Base-by-base conservation (phyloP, 2,329 filamentous ascomycete species). In the Paecilomyces sp. region DNA sequence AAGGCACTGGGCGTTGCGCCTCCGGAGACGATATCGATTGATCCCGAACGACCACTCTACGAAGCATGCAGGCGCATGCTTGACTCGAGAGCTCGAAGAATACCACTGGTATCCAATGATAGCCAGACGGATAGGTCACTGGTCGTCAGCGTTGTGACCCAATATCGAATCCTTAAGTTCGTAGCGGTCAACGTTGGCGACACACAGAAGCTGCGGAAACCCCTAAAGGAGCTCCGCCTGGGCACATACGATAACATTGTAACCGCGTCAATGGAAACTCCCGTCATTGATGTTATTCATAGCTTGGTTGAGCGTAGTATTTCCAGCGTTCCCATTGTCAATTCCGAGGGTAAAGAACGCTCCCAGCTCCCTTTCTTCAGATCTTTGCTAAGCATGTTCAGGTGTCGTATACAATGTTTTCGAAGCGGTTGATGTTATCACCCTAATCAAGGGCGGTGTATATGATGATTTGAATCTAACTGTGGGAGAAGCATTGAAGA, bases 101-200 rank as follows among this genome's bases (percentile, higher is more conserved):
- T 99, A 64, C 94, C 94, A 0, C 83, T 99, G 6, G 89, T 99
- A 61, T 94, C 97, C 67, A 84, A 90, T 64, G 94, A 99, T 71
- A 92, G 95, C 71, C 94, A 99, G 76, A 99, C 94, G 1, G 87
- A 90, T 59, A 85, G 92, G 63, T 88, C 94, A 70, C 94, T 93
- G 78, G 92, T 99, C 18, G 90, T 99, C 62, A 97, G 92, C 68
- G 94, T 99, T 62, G 90, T 99, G 61, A 99, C 94, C 0, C 94
- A 99, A 75, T 99, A 99, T 76, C 89, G 95, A 60, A 97, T 99
- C 67, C 85, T 99, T 64, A 99, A 99, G 74, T 99, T 99, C 74
- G 95, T 99, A 63, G 92, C 94, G 11, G 93, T 99, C 76, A 99
- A 99, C 76, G 87, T 90, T 50, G 87, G 88, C 67, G 90, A 96